Conservation (phyloP, 768 basidiomycete genomes). For the Chalciporus pseudorubinellus region DNA sequence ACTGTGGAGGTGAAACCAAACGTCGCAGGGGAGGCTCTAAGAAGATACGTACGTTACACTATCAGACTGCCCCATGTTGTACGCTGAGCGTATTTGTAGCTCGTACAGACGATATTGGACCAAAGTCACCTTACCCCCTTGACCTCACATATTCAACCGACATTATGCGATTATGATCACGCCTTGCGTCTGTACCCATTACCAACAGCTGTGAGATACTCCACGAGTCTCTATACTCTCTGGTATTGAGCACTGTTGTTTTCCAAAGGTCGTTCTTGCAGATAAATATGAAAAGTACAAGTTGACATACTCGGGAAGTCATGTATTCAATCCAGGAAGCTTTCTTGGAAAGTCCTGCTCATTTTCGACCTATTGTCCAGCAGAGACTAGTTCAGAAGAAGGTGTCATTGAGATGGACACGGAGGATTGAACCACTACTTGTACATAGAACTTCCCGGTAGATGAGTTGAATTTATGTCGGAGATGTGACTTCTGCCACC, state of each 20-base stretch:
- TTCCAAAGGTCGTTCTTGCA: slow-evolving; percentile 76
- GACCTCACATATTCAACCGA: slow-evolving; percentile 80
- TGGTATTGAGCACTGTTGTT: slow-evolving; percentile 6
- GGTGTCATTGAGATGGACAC: slow-evolving; percentile 45
- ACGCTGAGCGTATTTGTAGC: slow-evolving; percentile 42
- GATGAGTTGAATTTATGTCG: too few relatives aligned
- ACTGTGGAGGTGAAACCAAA: slow-evolving; percentile 85
- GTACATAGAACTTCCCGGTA: too few relatives aligned
- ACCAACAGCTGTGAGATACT: slow-evolving; percentile 77
- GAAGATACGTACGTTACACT: slow-evolving; percentile 71
- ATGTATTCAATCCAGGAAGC: slow-evolving; percentile 97
- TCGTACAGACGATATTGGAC: slow-evolving; percentile 95
- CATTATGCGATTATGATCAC: slow-evolving; percentile 88
- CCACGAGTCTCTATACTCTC: not conserved
- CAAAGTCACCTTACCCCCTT: slow-evolving; percentile 93
- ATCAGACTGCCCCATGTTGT: not conserved
- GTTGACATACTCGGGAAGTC: slow-evolving; percentile 95
- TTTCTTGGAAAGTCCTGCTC: slow-evolving; percentile 80
- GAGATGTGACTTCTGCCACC: not conserved
- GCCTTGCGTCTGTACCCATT: slow-evolving; percentile 89
- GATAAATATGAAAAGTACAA: slow-evolving; percentile 97
- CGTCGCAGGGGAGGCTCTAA: slow-evolving; percentile 74
- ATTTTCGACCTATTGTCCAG: slow-evolving; percentile 90
- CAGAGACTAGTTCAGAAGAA: slow-evolving; percentile 81
- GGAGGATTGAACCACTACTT: slow-evolving; percentile 32